Conservation (phyloP, 345 rosid genomes). For the Lenwebbia sp. region DNA sequence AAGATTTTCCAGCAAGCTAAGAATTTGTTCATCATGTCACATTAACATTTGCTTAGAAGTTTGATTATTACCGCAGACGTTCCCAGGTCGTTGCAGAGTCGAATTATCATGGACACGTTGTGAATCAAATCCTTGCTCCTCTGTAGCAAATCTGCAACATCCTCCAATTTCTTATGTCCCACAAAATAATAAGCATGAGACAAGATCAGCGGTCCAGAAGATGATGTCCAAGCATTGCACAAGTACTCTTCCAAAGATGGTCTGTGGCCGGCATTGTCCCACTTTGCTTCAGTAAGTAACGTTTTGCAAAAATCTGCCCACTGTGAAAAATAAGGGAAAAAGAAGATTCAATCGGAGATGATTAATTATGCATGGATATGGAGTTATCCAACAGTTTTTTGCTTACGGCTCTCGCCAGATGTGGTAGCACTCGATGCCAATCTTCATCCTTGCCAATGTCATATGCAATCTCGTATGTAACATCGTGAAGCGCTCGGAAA, state of each 20-base stretch:
- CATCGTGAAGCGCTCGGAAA: slow-evolving; percentile 18
- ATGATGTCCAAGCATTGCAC: slow-evolving; percentile 32
- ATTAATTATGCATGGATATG: neutral
- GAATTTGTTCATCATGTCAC: neutral
- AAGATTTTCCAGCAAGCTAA: neutral
- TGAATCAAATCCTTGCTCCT: slow-evolving; percentile 14
- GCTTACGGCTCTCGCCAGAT: slow-evolving; percentile 28
- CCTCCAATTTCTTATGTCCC: neutral
- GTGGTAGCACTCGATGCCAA: slow-evolving; percentile 5
- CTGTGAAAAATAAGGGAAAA: slow-evolving; percentile 3
- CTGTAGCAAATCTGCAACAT: neutral
- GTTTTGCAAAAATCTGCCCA: slow-evolving; percentile 47
- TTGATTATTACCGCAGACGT: slow-evolving; percentile 21
- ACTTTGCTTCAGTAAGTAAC: slow-evolving; percentile 34
- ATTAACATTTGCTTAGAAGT: neutral
- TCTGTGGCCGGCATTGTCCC: slow-evolving; percentile 18
- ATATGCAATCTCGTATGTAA: slow-evolving; percentile 16
- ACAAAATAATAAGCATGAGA: slow-evolving; percentile 9
- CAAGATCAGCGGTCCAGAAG: slow-evolving; percentile 24
- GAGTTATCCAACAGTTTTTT: neutral
- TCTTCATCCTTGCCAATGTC: slow-evolving; percentile 22
- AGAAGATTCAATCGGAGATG: neutral
- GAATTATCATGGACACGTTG: slow-evolving; percentile 24
- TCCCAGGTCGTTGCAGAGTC: slow-evolving; percentile 40
- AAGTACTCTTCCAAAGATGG: slow-evolving; percentile 34